phyloP scores from a whole-genome alignment of 164 flowering plant species.

The Echeveria elegans region DNA sequence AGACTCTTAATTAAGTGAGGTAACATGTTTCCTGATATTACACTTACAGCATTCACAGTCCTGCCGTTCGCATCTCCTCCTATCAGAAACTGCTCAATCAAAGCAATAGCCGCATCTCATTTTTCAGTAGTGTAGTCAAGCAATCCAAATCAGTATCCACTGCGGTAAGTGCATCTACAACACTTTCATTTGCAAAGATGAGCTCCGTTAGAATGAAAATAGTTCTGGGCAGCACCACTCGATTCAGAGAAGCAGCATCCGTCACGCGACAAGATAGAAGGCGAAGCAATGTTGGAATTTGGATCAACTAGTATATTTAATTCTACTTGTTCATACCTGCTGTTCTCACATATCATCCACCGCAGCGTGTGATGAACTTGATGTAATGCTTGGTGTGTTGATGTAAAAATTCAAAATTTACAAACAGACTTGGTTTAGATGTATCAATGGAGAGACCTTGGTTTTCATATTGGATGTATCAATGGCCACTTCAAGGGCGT shows the following conservation, averaged over 20 bases:
- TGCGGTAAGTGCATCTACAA: constrained; percentile 45
- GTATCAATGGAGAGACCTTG: constrained; percentile 51
- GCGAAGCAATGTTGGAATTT: too few relatives aligned
- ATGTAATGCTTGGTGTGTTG: too few relatives aligned
- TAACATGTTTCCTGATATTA: constrained; percentile 45
- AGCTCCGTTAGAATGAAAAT: constrained; percentile 59
- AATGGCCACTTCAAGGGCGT: constrained; percentile 75
- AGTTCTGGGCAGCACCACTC: constrained; percentile 47
- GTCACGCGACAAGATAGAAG: too few relatives aligned
- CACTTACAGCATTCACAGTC: constrained; percentile 29
- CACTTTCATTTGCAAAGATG: constrained; percentile 38
- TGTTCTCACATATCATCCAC: too few relatives aligned
- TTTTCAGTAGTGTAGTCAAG: constrained; percentile 52
- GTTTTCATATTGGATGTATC: constrained; percentile 55
- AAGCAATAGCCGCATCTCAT: constrained; percentile 59
- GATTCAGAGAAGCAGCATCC: constrained; percentile 30
- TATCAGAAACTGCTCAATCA: constrained; percentile 50
- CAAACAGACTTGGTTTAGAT: constrained; percentile 46
- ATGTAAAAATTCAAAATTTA: too few relatives aligned
- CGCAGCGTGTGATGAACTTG: too few relatives aligned
- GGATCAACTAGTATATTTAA: too few relatives aligned
- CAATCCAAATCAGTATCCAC: constrained; percentile 60
- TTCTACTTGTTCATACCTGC: too few relatives aligned
- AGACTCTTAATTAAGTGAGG: constrained; percentile 44
- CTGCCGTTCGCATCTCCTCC: constrained; percentile 59